Conservation (phyloP, 1,139 yeast species). For the Magnusiomyces sp. region DNA sequence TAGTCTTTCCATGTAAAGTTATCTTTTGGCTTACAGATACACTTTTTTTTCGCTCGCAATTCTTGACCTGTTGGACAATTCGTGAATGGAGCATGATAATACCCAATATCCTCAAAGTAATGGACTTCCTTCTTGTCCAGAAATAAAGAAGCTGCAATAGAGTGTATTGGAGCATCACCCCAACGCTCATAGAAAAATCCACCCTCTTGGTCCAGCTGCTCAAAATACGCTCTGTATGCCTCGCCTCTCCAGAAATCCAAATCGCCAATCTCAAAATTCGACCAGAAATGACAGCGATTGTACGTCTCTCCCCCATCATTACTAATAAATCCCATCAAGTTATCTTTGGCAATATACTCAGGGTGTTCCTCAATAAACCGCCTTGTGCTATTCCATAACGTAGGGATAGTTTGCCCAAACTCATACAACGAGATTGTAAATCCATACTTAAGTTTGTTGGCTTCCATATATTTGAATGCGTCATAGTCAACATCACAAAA, state of each 20-base stretch:
- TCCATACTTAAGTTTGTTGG: slow-evolving; percentile 64
- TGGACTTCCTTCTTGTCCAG: slow-evolving; percentile 59
- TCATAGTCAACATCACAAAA: slow-evolving; percentile 80
- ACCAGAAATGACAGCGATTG: slow-evolving; percentile 87
- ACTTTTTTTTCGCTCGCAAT: slow-evolving; percentile 39
- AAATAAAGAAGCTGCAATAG: slow-evolving; percentile 67
- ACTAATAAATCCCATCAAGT: slow-evolving; percentile 61
- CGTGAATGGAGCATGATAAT: slow-evolving; percentile 72
- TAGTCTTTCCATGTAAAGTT: slow-evolving; percentile 86
- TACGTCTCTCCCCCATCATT: slow-evolving; percentile 58
- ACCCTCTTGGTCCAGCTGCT: slow-evolving; percentile 64
- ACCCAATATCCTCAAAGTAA: slow-evolving; percentile 76
- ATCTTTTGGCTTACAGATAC: slow-evolving; percentile 45
- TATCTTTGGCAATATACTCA: slow-evolving; percentile 46
- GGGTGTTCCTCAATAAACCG: slow-evolving; percentile 58
- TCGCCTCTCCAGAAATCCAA: slow-evolving; percentile 67
- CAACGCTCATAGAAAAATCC: slow-evolving; percentile 92
- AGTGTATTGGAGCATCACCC: slow-evolving; percentile 95
- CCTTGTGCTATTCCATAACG: slow-evolving; percentile 73
- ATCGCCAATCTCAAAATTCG: slow-evolving; percentile 80
- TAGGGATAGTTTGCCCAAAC: slow-evolving; percentile 68
- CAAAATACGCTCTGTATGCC: slow-evolving; percentile 61
- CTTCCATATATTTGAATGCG: slow-evolving; percentile 75
- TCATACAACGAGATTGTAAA: slow-evolving; percentile 82
- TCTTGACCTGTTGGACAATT: slow-evolving; percentile 52